Conservation (phyloP, 2,329 filamentous ascomycete species). For the Alternaria triticimaculans region DNA sequence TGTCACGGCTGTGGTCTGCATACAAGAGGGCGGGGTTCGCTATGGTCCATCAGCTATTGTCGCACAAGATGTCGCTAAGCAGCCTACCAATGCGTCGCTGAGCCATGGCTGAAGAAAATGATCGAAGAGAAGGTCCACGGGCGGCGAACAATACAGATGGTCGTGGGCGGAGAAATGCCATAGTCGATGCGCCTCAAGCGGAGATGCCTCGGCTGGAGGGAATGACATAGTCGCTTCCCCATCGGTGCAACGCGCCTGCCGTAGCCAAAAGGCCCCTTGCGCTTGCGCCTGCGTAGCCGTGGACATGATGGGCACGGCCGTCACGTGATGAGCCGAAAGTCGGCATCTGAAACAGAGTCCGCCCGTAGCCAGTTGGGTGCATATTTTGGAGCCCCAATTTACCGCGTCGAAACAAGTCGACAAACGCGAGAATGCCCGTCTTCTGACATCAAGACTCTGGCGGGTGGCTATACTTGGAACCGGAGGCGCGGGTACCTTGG, state of each 20-base stretch:
- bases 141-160: background rate
- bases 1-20: slow-evolving; percentile 9
- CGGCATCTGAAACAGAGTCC: slow-evolving; percentile 18
- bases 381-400: slow-evolving; percentile 17
- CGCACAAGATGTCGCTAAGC: slow-evolving; percentile 13
- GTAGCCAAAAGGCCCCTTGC: slow-evolving; percentile 2
- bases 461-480: slow-evolving; percentile 1
- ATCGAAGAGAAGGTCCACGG: slow-evolving; percentile 2
- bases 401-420: background rate
- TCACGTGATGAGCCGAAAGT: slow-evolving; percentile 5
- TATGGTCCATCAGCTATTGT: slow-evolving; percentile 34
- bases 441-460: background rate
- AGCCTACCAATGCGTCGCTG: slow-evolving; percentile 41
- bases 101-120: slow-evolving; percentile 33
- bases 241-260: slow-evolving; percentile 12
- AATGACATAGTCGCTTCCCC: slow-evolving; percentile 16
- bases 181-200: slow-evolving; percentile 6
- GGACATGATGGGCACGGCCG: background rate
- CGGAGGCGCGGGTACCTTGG: slow-evolving; percentile 5
- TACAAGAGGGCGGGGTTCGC: slow-evolving; percentile 53
- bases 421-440: background rate
- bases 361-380: slow-evolving; percentile 17
- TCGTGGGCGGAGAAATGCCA: slow-evolving; percentile 18
- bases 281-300: background rate
- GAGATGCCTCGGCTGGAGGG: slow-evolving; percentile 21